Percentiles rank a stretch among this genome's conserved stretches.
These are phyloP conservation scores for Schoenoplectus triqueter DNA, from an alignment of 202 grass and related monocot species.

Conservation along the genomic window DNA sequence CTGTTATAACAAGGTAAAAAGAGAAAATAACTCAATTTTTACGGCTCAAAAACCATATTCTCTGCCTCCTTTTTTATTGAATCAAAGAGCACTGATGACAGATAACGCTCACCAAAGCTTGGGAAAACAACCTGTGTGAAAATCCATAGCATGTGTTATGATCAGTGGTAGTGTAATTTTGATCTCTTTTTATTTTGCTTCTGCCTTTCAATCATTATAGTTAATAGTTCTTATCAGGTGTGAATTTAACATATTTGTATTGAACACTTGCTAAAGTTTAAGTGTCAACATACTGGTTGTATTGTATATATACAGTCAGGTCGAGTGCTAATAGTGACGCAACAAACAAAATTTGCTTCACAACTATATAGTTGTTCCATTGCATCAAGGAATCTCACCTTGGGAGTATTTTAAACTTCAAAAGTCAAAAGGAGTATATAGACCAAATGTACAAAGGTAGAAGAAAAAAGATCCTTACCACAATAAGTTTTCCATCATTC, in stretches of 20 bases:
- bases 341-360: not conserved
- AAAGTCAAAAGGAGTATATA: not conserved
- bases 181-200: not conserved
- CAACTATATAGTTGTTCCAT: not conserved
- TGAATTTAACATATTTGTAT: not conserved
- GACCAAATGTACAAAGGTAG: not conserved
- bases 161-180: not conserved
- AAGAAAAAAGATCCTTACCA: conserved; percentile 38
- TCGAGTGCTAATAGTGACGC: not conserved
- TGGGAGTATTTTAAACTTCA: not conserved
- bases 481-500: conserved; percentile 62
- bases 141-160: not conserved
- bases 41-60: conserved; percentile 55
- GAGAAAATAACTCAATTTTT: not conserved
- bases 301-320: not conserved
- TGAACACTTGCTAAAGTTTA: not conserved
- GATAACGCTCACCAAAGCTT: conserved; percentile 56
- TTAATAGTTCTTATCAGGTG: not conserved
- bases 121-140: conserved; percentile 49
- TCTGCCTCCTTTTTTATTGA: conserved; percentile 56
- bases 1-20: not conserved
- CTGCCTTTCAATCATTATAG: not conserved
- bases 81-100: conserved; percentile 47
- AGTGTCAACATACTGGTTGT: not conserved
- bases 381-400: not conserved